Percentiles rank a stretch among this genome's conserved stretches.
Conservation (phyloP, 208 protist genomes). For the Acanthamoeba royreba region DNA sequence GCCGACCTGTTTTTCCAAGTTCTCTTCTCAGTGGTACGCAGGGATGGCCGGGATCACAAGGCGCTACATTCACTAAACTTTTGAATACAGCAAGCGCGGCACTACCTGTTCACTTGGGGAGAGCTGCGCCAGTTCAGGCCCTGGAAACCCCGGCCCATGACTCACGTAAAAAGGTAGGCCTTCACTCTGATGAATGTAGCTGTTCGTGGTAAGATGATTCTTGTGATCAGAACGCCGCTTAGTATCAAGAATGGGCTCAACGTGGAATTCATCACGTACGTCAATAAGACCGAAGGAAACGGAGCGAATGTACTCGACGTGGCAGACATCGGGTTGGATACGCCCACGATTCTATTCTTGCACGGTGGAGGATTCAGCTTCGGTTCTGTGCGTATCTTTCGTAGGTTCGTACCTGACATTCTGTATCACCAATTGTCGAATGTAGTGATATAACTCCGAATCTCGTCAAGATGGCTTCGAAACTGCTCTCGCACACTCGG, state of each 20-base stretch:
- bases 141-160: background rate
- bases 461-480: background rate
- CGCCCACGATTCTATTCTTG: background rate
- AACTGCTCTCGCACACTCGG: background rate
- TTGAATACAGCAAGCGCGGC: background rate
- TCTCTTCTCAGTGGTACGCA: background rate
- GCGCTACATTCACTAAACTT: background rate
- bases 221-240: background rate
- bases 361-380: background rate
- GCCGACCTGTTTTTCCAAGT: background rate
- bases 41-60: background rate
- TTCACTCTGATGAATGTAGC: background rate
- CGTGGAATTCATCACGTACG: background rate
- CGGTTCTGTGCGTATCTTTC: background rate
- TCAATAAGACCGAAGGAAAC: background rate
- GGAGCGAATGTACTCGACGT: background rate
- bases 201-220: no score
- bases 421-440: no score
- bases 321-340: background rate
- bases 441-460: no score
- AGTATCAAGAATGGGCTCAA: background rate
- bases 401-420: no score
- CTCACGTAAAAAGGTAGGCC: background rate
- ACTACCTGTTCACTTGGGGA: background rate
- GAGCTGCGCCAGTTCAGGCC: background rate